phyloP scores from a whole-genome alignment of 2,329 filamentous ascomycete species.

The Pestalotiopsis sp. region DNA sequence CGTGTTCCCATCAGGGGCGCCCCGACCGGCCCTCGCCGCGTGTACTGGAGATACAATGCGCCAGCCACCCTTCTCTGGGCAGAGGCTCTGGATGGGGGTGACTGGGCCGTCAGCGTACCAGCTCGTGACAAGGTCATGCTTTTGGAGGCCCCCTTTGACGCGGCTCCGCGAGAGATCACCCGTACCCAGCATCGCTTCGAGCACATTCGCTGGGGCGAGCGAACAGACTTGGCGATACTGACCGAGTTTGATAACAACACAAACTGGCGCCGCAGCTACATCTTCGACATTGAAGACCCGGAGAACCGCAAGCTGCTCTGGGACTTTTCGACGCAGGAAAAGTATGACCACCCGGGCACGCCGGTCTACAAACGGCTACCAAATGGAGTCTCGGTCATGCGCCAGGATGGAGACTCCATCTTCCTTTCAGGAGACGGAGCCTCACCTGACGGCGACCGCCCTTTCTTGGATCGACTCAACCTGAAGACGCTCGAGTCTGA shows the following conservation, averaged over 20 bases:
- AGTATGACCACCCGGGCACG: background rate
- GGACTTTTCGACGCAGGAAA: slow-evolving; percentile 1
- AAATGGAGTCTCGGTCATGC: background rate
- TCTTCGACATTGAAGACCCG: background rate
- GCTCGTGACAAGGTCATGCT: slow-evolving; percentile 10
- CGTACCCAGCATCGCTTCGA: background rate
- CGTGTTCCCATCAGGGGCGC: background rate
- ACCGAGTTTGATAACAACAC: slow-evolving; percentile 1
- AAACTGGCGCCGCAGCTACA: background rate
- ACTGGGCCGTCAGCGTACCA: background rate
- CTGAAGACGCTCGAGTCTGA: background rate
- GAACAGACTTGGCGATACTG: background rate
- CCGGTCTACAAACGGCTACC: background rate
- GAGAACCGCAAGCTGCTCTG: background rate
- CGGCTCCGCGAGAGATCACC: background rate
- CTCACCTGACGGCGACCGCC: background rate
- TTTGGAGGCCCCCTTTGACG: background rate
- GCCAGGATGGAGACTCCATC: background rate
- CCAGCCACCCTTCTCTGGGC: slow-evolving; percentile 1
- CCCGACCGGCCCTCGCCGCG: background rate
- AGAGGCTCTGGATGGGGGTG: slow-evolving; percentile 1
- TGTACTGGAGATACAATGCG: background rate
- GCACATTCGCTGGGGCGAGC: background rate
- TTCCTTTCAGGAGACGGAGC: background rate
- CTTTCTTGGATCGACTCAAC: background rate